Base-by-base conservation (phyloP, 306 rosid genomes). In the Astragalus membranaceus region DNA sequence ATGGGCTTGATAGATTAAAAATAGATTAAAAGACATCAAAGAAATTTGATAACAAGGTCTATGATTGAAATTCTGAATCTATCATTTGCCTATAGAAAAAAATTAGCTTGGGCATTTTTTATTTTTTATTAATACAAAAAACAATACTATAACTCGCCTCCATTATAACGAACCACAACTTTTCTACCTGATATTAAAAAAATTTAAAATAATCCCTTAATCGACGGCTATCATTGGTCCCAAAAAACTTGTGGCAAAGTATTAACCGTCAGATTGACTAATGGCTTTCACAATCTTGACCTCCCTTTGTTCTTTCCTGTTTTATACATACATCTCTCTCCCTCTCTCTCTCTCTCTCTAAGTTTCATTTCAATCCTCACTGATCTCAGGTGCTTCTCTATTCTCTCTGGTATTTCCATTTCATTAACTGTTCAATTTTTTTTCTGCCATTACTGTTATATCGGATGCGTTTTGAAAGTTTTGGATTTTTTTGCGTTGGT, bases 351-450 rank as follows among this genome's bases (percentile, higher is more conserved):
- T 20, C 39, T 6, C 6, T 58, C 14, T 57, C 11, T 0, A 2
- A 26, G 16, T 72, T 39, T 57, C 64, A 72, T 32, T 32, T 50
- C 64, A 15, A 26, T 52, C 5, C 9, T 51, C 69, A 15, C 53
- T 48, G 20, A 64, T 55, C 59, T 17, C 37, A 56, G 78, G 78
- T 78, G 26, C 69, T 30, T 72, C 50, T 66, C 35, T 41, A 30
- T 60, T 30, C 48, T 46, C 47, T 78, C 35, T 16, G 14, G 20
- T 12, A 1, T 39, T 49, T 60, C 26, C 9, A 14, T 41, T 55
- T 46, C 29, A 47, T 44, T 10, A 0, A 14, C 9, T 46, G 6
- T n/a, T 16, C 13, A 17, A 4, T 23, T 12, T 63, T 62, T 57
- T 35, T 26, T 16, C 7, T 37, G 36, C 23, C 48, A 26, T 68